phyloP scores from a whole-genome alignment of 805 yeast genomes.

The Tetrapisispora taiwanensis region DNA sequence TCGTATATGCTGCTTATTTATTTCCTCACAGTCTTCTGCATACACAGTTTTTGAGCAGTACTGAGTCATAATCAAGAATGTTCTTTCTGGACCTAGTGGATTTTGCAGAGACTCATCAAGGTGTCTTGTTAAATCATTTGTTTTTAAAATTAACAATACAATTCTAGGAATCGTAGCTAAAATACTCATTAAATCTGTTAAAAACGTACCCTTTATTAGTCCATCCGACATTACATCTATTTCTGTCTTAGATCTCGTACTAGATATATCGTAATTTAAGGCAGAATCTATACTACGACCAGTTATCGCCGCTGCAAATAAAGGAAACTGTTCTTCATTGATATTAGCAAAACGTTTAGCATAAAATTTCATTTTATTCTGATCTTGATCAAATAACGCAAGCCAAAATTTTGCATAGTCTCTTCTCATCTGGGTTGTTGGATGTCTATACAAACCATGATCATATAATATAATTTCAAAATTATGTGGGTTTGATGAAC shows the following conservation, averaged over 20 bases:
- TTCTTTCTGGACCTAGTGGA: slow-evolving; percentile 79
- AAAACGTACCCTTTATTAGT: slow-evolving; percentile 49
- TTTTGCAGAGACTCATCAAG: slow-evolving; percentile 74
- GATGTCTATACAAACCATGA: slow-evolving; percentile 86
- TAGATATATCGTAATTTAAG: slow-evolving; percentile 48
- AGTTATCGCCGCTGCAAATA: slow-evolving; percentile 88
- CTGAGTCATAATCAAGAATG: slow-evolving; percentile 79
- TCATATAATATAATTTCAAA: slow-evolving; percentile 89
- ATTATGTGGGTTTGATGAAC: slow-evolving; percentile 42
- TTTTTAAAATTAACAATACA: slow-evolving; percentile 77
- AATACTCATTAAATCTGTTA: slow-evolving; percentile 70
- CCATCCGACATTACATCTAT: slow-evolving; percentile 55
- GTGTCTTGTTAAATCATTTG: slow-evolving; percentile 86
- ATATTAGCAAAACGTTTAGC: slow-evolving; percentile 76
- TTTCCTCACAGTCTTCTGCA: slow-evolving; percentile 46
- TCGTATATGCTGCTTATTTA: slow-evolving; percentile 9
- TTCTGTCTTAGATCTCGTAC: slow-evolving; percentile 51
- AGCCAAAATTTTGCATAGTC: slow-evolving; percentile 91
- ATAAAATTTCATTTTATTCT: slow-evolving; percentile 54
- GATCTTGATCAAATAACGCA: slow-evolving; percentile 65
- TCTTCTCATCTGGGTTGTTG: slow-evolving; percentile 64
- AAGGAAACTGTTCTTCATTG: slow-evolving; percentile 62
- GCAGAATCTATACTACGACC: slow-evolving; percentile 84
- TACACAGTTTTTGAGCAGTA: slow-evolving; percentile 80
- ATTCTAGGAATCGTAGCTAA: slow-evolving; percentile 74